Evolutionary conservation across 495 filamentous ascomycete genomes (phyloP).

Genomic region (Penicillium soppii): DNA sequence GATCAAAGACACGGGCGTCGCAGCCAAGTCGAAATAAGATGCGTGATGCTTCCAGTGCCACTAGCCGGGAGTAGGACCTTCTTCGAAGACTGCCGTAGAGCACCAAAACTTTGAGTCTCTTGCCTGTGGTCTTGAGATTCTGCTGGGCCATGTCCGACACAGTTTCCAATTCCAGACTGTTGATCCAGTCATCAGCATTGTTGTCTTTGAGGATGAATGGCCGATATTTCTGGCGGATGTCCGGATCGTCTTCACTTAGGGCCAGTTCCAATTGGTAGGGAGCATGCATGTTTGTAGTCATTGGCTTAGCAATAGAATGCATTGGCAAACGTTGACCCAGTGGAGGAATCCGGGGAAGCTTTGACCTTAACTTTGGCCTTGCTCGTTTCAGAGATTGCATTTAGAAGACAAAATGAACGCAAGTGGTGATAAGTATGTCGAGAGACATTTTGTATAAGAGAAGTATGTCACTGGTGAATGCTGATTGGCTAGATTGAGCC

Average conservation of each 20-base stretch:
- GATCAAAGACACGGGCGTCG: constrained; percentile 67
- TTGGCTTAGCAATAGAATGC: too few relatives aligned
- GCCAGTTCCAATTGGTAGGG: constrained; percentile 40
- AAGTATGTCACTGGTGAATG: too few relatives aligned
- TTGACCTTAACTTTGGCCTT: too few relatives aligned
- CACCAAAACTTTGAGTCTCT: constrained; percentile 60
- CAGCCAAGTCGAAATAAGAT: constrained; percentile 68
- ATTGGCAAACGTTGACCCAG: too few relatives aligned
- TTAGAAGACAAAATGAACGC: too few relatives aligned
- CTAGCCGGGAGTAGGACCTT: constrained; percentile 60
- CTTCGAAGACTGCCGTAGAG: constrained; percentile 61
- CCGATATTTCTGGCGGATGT: constrained; percentile 53
- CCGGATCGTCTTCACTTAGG: constrained; percentile 44
- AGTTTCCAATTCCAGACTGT: constrained; percentile 55
- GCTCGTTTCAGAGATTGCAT: too few relatives aligned
- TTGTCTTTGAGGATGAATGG: constrained; percentile 53
- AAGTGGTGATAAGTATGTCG: too few relatives aligned
- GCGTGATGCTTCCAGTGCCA: constrained; percentile 59
- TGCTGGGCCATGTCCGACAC: constrained; percentile 51
- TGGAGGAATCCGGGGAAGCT: too few relatives aligned
- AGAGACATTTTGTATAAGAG: too few relatives aligned
- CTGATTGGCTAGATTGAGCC: too few relatives aligned
- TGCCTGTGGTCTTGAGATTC: constrained; percentile 37
- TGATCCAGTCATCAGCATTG: constrained; percentile 52
- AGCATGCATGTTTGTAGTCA: too few relatives aligned